Evolutionary conservation across 441 rosid genomes (phyloP).

Genomic region (Adansonia rubrostipa): DNA sequence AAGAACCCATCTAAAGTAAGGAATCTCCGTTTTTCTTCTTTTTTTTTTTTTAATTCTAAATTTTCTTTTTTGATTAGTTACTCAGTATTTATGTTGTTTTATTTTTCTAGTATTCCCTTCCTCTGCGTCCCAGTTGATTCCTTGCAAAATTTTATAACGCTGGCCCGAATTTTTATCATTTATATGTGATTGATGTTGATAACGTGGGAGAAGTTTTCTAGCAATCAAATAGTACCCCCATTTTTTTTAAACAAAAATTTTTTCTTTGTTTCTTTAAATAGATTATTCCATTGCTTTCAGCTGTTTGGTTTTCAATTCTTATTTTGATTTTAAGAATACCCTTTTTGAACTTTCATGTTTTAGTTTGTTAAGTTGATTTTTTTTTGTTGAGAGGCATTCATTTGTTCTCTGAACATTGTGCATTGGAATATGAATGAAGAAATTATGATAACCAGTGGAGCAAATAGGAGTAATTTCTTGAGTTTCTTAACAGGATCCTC

Average conservation of each 20-base stretch:
- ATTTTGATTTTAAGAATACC: slow-evolving; percentile 6
- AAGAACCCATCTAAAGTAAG: slow-evolving; percentile 36
- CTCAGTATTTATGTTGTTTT: slow-evolving; percentile 19
- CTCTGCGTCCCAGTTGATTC: background rate
- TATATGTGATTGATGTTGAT: background rate
- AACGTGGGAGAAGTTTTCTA: background rate
- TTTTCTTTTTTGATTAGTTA: slow-evolving; percentile 19
- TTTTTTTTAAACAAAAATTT: background rate
- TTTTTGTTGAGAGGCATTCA: background rate
- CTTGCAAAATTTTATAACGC: background rate
- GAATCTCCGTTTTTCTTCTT: slow-evolving; percentile 30
- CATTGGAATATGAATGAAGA: slow-evolving; percentile 1
- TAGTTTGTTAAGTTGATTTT: background rate
- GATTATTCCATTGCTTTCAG: background rate
- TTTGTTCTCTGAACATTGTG: background rate
- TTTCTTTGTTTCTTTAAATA: background rate
- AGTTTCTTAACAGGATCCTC: slow-evolving; percentile 67
- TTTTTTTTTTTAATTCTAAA: background rate
- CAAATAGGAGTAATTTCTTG: slow-evolving; percentile 39
- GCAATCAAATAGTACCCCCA: background rate
- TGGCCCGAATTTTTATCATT: background rate
- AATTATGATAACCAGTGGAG: slow-evolving; percentile 35
- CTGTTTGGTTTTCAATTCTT: background rate
- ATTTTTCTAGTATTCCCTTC: slow-evolving; percentile 22
- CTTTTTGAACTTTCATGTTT: background rate